These are phyloP conservation scores for Sedum album DNA, from an alignment of 164 flowering plant genomes.

Conservation along the genomic window DNA sequence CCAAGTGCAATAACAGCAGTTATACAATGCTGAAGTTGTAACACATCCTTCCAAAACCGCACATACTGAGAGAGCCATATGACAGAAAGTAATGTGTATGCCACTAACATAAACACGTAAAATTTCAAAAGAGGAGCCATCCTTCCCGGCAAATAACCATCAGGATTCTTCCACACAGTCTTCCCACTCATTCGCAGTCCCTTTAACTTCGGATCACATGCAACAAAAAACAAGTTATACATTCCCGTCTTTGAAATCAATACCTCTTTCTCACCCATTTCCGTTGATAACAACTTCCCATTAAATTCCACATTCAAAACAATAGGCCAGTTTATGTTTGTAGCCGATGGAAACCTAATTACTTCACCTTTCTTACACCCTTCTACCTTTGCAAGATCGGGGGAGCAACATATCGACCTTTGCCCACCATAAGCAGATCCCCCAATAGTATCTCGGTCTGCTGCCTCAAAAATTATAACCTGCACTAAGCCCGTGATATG, in stretches of 20 bases:
- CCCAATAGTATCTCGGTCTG: slow-evolving; percentile 85
- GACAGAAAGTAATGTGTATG: slow-evolving; percentile 52
- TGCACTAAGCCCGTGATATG: slow-evolving; percentile 60
- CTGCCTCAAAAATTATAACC: slow-evolving; percentile 76
- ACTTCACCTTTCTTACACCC: slow-evolving; percentile 92
- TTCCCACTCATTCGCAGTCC: slow-evolving; percentile 67
- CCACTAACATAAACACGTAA: slow-evolving; percentile 60
- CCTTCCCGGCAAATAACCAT: slow-evolving; percentile 90
- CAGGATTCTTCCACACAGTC: slow-evolving; percentile 27
- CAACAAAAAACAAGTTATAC: slow-evolving; percentile 81
- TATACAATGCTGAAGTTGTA: slow-evolving; percentile 86
- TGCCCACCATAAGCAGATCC: slow-evolving; percentile 98
- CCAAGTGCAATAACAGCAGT: slow-evolving; percentile 71
- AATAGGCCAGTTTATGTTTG: slow-evolving; percentile 59
- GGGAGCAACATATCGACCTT: slow-evolving; percentile 84
- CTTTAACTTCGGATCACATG: slow-evolving; percentile 87
- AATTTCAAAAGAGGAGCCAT: slow-evolving; percentile 91
- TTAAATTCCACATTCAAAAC: slow-evolving; percentile 49
- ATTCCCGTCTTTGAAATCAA: slow-evolving; percentile 74
- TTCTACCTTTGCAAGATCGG: slow-evolving; percentile 91
- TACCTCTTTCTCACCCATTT: slow-evolving; percentile 36
- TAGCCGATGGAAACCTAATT: slow-evolving; percentile 62
- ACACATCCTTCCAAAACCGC: slow-evolving; percentile 68
- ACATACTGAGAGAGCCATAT: slow-evolving; percentile 73
- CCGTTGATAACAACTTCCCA: slow-evolving; percentile 32